Evolutionary conservation across 805 yeast genomes (phyloP), one percentile per base, ranked within the genome.

Genomic region (Candida boleticola): DNA sequence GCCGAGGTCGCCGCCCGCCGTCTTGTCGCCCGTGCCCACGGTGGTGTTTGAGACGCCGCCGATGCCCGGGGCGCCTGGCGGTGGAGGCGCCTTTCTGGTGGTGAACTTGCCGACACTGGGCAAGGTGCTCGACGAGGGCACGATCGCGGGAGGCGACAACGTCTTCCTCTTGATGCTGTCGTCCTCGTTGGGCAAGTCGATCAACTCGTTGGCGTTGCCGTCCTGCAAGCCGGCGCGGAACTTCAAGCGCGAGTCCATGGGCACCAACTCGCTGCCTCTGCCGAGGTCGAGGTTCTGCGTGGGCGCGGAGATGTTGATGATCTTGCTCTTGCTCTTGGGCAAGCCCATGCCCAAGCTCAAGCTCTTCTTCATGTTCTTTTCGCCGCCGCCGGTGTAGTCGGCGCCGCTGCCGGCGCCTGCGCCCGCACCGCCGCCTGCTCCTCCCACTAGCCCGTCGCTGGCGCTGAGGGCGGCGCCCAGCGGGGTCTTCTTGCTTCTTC

Each of bases 261-360:
- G 51, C 20, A 49, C 39, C 68, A 3, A 58, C 59, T 20, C 42
- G 33, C 18, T 30, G 40, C 42, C 58, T 58, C 42, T 21, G 2
- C 65, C 69, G 41, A 67, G 51, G 1, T 44, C 30, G 0, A 71
- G 70, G 45, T 66, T 68, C n/a, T 49, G 58, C 2, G 49, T 30
- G 0, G 73, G 71, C 1, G 61, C 61, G 6, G 64, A 57, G 20
- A 64, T 63, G 14, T 29, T 25, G 2, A 9, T 42, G 41, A 7
- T 26, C 26, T 27, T 26, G n/a, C 17, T 40, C 9, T 26, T 35
- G 5, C 34, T 30, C 17, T 33, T 33, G 14, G 35, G 35, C 21
- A 31, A 31, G 16, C 35, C 18, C 35, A 31, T 17, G 21, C 35
- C 18, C 11, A 31, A 19, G 11, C 22, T 17, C 11, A 31, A 16